Conservation (phyloP, 169 alveolate species). For the Plasmodium falciparum region DNA sequence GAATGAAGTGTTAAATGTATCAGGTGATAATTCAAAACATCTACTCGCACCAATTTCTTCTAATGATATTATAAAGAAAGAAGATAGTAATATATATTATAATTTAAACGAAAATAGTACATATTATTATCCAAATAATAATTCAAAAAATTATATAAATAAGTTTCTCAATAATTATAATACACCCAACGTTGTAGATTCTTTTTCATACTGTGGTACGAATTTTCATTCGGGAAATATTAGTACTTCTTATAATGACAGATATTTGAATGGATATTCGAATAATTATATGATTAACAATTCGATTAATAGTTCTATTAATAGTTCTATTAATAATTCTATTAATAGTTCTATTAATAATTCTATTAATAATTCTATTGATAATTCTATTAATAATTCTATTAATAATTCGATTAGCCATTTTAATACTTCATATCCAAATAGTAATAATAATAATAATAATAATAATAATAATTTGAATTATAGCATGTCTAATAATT, state of each 20-base stretch:
- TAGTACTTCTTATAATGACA: constrained; percentile 7
- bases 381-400: too few relatives aligned
- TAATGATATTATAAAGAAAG: constrained; percentile 15
- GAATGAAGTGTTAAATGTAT: neutral
- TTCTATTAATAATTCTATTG: too few relatives aligned
- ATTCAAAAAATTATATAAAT: neutral
- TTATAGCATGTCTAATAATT: neutral
- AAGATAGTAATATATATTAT: constrained; percentile 30
- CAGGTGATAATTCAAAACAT: neutral
- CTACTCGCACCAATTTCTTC: constrained; percentile 3
- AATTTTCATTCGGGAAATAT: constrained; percentile 9
- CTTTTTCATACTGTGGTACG: constrained; percentile 15
- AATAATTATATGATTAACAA: too few relatives aligned
- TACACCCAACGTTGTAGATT: neutral
- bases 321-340: too few relatives aligned
- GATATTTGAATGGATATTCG: neutral
- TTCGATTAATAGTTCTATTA: too few relatives aligned
- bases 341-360: too few relatives aligned
- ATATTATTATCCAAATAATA: constrained; percentile 25
- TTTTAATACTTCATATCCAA: too few relatives aligned
- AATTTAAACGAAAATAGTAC: neutral
- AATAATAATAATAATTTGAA: constrained; percentile 6
- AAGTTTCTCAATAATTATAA: constrained; percentile 11
- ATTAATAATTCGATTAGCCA: too few relatives aligned
- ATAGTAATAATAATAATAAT: too few relatives aligned